These are phyloP conservation scores for Spinacia oleracea DNA, from an alignment of 179 eudicot species.

Conservation along the genomic window DNA sequence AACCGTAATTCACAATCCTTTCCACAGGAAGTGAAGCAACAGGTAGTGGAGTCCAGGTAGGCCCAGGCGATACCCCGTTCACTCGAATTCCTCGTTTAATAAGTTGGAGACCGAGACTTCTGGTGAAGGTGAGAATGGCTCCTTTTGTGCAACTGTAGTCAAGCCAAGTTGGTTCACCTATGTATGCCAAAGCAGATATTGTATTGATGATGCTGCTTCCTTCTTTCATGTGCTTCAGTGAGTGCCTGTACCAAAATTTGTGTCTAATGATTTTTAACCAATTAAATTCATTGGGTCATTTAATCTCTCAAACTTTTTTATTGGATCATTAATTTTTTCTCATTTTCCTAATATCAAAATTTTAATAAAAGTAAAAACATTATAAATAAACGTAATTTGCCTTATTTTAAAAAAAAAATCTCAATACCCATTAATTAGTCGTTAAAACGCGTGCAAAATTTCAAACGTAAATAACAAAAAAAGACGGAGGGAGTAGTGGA, in stretches of 20 bases:
- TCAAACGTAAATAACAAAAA: no score
- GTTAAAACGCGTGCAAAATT: no score
- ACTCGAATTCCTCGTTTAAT: no score
- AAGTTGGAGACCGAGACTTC: conserved; percentile 30
- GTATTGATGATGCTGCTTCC: conserved; percentile 37
- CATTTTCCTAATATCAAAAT: no score
- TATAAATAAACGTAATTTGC: no score
- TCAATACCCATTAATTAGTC: no score
- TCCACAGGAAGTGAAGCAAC: conserved; percentile 28
- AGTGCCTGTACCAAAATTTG: conserved; percentile 24
- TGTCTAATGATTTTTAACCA: background rate
- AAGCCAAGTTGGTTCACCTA: background rate
- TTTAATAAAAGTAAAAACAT: no score
- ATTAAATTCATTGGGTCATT: no score
- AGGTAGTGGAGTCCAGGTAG: conserved; percentile 34
- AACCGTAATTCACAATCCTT: conserved; percentile 20
- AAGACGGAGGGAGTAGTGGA: no score
- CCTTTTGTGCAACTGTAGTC: conserved; percentile 35
- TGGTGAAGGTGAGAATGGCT: conserved; percentile 32
- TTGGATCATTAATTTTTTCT: no score
- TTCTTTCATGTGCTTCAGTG: conserved; percentile 37
- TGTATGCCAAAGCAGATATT: conserved; percentile 27
- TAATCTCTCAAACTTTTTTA: no score
- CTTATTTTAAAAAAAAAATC: no score
- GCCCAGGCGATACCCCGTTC: conserved; percentile 37